A percentile compares a stretch with the other conserved stretches of the same genome.
These are phyloP conservation scores for Paxillus ammoniavirescens DNA, from an alignment of 768 basidiomycete species.

Conservation along the genomic window DNA sequence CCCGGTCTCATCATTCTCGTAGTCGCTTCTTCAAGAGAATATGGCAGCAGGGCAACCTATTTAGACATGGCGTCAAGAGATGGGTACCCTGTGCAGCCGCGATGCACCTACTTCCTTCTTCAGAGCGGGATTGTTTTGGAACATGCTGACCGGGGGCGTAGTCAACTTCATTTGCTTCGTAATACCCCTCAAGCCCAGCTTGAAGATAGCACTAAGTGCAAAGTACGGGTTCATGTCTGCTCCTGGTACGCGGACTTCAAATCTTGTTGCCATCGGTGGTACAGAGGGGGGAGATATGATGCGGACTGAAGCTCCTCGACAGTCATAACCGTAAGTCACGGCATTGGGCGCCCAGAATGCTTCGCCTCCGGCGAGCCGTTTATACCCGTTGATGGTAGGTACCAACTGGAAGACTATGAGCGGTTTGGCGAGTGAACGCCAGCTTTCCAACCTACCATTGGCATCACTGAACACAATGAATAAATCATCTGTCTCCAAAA, in stretches of 20 bases:
- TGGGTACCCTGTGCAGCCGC: constrained; percentile 1
- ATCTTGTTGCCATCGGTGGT: constrained; percentile 76
- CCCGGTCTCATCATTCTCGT: constrained; percentile 70
- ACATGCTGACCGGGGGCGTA: constrained; percentile 60
- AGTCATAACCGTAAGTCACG: constrained; percentile 94
- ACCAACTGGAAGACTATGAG: constrained; percentile 51
- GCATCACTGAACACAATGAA: constrained; percentile 60
- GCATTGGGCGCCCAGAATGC: constrained; percentile 94
- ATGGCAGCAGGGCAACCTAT: constrained; percentile 74
- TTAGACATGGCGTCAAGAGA: not conserved
- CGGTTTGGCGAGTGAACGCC: not conserved
- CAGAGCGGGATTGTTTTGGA: constrained; percentile 41
- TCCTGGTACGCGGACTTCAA: constrained; percentile 94
- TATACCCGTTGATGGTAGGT: constrained; percentile 95
- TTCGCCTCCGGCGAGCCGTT: constrained; percentile 91
- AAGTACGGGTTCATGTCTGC: constrained; percentile 97
- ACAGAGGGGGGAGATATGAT: constrained; percentile 91
- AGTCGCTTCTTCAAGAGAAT: constrained; percentile 78
- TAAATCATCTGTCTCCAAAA: constrained; percentile 1
- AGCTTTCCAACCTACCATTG: constrained; percentile 54
- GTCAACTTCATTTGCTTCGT: constrained; percentile 67
- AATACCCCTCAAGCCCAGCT: constrained; percentile 85
- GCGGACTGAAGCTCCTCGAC: constrained; percentile 86
- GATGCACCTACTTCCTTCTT: constrained; percentile 54
- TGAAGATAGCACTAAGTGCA: constrained; percentile 83